These are phyloP conservation scores for Lichina pygmaea DNA, from an alignment of 495 filamentous ascomycete genomes.

Conservation along the genomic window DNA sequence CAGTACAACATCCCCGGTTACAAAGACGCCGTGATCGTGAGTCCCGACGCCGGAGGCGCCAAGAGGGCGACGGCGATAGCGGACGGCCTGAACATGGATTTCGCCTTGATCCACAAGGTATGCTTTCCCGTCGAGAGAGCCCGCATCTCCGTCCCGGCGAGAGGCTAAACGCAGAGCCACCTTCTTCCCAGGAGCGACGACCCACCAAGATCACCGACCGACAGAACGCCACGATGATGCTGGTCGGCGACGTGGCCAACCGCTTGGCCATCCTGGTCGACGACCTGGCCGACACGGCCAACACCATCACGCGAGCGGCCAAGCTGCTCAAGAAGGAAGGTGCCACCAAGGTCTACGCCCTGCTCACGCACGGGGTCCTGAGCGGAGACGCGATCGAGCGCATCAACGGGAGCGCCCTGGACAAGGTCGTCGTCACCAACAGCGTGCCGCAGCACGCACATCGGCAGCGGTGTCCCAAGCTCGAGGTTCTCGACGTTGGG, in stretches of 20 bases:
- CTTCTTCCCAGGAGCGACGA: constrained; percentile 49
- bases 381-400: constrained; percentile 84
- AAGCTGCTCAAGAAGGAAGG: constrained; percentile 89
- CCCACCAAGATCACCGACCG: constrained; percentile 82
- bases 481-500: constrained; percentile 79
- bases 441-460: constrained; percentile 77
- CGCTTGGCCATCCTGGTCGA: constrained; percentile 77
- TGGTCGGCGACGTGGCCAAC: constrained; percentile 66
- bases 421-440: constrained; percentile 85
- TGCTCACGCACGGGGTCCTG: constrained; percentile 83
- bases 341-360: constrained; percentile 60
- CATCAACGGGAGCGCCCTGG: constrained; percentile 71
- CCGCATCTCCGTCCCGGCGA: too few relatives aligned
- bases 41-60: constrained; percentile 85
- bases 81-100: constrained; percentile 71
- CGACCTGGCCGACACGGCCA: constrained; percentile 83
- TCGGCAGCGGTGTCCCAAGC: constrained; percentile 43
- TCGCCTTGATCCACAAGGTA: constrained; percentile 97
- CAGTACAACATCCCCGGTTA: constrained; percentile 64
- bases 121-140: background rate
- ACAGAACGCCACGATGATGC: constrained; percentile 96
- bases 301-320: constrained; percentile 91
- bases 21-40: constrained; percentile 75
- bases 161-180: too few relatives aligned
- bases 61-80: constrained; percentile 95